phyloP scores from a whole-genome alignment of 495 filamentous ascomycete species.

The Physcia stellaris region DNA sequence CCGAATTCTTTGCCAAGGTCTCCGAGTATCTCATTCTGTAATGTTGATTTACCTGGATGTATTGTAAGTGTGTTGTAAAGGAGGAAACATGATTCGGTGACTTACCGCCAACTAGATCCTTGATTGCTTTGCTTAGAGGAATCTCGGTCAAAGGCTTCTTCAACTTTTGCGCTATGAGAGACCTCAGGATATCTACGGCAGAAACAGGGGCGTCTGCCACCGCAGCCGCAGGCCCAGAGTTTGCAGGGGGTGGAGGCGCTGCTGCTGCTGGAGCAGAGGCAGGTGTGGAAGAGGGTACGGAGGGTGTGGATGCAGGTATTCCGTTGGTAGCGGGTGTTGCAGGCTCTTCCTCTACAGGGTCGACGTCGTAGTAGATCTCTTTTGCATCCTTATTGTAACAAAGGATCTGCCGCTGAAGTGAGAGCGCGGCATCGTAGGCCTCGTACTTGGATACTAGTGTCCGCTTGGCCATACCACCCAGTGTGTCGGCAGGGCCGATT shows the following conservation, averaged over 20 bases:
- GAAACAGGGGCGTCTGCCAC: constrained; percentile 77
- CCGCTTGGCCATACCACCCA: constrained; percentile 93
- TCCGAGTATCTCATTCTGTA: constrained; percentile 91
- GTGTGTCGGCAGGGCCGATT: constrained; percentile 93
- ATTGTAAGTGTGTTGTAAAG: constrained; percentile 8
- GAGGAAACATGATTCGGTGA: constrained; percentile 8
- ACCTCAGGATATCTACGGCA: constrained; percentile 77
- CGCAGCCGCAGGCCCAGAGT: constrained; percentile 76
- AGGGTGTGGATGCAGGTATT: constrained; percentile 21
- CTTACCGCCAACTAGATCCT: constrained; percentile 94
- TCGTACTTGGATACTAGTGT: constrained; percentile 97
- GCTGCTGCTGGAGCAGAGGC: constrained; percentile 36
- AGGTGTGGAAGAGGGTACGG: constrained; percentile 23
- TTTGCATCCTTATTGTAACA: constrained; percentile 99
- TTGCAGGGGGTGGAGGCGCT: constrained; percentile 46
- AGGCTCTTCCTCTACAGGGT: constrained; percentile 79
- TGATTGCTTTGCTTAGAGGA: constrained; percentile 92
- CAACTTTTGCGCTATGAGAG: constrained; percentile 93
- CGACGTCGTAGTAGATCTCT: constrained; percentile 98
- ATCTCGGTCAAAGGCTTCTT: constrained; percentile 88
- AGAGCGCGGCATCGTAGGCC: constrained; percentile 93
- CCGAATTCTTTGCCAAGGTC: constrained; percentile 98
- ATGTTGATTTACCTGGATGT: constrained; percentile 75
- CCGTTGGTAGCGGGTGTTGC: constrained; percentile 34
- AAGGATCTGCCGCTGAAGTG: constrained; percentile 88